Evolutionary conservation across 2,329 filamentous ascomycete genomes (phyloP), one percentile per base, ranked within the genome.

Genomic region (Diaporthe helianthi): DNA sequence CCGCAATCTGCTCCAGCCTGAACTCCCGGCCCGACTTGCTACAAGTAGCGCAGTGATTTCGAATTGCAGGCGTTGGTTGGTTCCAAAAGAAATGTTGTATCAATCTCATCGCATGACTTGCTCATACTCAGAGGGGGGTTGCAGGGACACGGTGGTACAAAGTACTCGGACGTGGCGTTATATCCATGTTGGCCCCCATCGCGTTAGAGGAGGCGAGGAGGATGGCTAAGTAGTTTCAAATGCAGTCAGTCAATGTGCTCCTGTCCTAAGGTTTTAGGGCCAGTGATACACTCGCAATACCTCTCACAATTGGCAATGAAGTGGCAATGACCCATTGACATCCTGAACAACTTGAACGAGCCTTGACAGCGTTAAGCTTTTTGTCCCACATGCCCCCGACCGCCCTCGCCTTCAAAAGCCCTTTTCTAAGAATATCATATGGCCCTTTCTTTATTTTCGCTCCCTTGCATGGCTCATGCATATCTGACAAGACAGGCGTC

Each of bases 1-100:
- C 69, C 31, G 15, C 22, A 53, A 17, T 12, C 29, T 60, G 41
- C 63, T 26, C 38, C 47, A 29, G 41, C 63, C 22, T 67, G 54
- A 29, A 12, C n/a, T 51, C 24, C 15, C 33, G 44, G n/a, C 31
- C 31, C 29, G 31, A 17, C 22, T 10, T 4, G 7, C 22, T 36
- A 15, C 29, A 3, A 38, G 7, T 12, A 17, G 10, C n/a, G 29
- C 7, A 8, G n/a, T 31, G 31, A 17, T 31, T 12, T 38, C 17
- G 41, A 33, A 29, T 49, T 41, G 31, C 52, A 51, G 46, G n/a
- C 26, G 22, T 51, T 67, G 29, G 8, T 22, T 24, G 41, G 41
- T 22, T 17, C 22, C 22, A 44, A 58, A 41, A 58, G 33, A 10
- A 22, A 17, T 51, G 13, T 8, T 41, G 46, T 49, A 2, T n/a